phyloP scores from a whole-genome alignment of 768 basidiomycete genomes.

The Agrocybe chaxingu region DNA sequence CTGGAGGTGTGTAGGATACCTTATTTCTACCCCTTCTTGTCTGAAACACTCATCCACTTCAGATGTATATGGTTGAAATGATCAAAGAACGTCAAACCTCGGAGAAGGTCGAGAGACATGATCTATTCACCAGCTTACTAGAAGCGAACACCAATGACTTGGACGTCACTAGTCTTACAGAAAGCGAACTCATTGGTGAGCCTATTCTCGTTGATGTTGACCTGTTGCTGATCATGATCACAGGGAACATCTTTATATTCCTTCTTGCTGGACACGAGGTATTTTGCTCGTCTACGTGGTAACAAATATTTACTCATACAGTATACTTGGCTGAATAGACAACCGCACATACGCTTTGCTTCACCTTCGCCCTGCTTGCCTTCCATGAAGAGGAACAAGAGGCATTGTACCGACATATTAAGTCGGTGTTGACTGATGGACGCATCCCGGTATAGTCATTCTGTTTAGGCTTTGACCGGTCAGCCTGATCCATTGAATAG shows the following conservation, averaged over 20 bases:
- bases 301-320: too few species aligned
- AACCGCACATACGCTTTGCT: conserved; percentile 35
- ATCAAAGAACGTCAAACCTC: conserved; percentile 35
- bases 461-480: too few species aligned
- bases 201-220: background rate
- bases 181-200: conserved; percentile 36
- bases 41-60: background rate
- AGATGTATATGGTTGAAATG: conserved; percentile 49
- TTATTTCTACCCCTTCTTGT: background rate
- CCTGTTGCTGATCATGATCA: background rate
- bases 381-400: conserved; percentile 42
- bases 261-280: conserved; percentile 61
- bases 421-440: conserved; percentile 21
- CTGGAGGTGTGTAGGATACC: conserved; percentile 14
- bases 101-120: conserved; percentile 37
- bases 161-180: conserved; percentile 25
- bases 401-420: conserved; percentile 36
- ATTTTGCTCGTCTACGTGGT: background rate
- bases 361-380: conserved; percentile 38
- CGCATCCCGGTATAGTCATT: conserved; percentile 10
- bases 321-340: conserved; percentile 17
- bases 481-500: background rate
- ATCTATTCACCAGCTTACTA: conserved; percentile 49
- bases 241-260: conserved; percentile 41
- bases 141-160: conserved; percentile 39